Evolutionary conservation across 2,329 filamentous ascomycete species (phyloP), one percentile per base, ranked within the genome.

Genomic region (Domatiomyces catenatus): DNA sequence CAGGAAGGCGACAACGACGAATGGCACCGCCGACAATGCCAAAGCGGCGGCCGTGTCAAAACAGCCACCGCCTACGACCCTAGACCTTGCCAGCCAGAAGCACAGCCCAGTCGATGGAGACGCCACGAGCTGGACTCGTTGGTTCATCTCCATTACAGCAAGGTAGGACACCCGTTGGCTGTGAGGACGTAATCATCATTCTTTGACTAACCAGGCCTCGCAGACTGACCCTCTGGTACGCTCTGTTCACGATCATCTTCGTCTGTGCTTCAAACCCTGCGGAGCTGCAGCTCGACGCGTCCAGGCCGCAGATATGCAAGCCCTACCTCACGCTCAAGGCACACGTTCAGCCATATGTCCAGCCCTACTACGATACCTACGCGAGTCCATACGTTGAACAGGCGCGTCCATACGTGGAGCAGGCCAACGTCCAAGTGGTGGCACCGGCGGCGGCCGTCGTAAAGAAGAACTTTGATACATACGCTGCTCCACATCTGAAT

Each of bases 281-380:
- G 24, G 75, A 79, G 22, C 77, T 92, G 61, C 75, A 79, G 22
- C 77, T 92, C 61, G 76, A 79, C 60, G 77, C 83, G 22, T 69
- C 74, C 26, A 85, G 86, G 1, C 85, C 89, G 0, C 75, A 71
- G 56, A 77, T 96, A 54, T 98, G 92, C 76, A 82, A 82, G 62
- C 82, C 85, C 8, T 95, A 95, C 60, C 62, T 82, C 32, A 67
- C 75, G 75, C 83, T 70, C 68, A 80, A 69, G 59, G 80, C 71
- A 71, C 81, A 74, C 51, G 71, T 89, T 53, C 69, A 79, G 22
- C 92, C 92, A 2, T 83, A 90, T 65, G 62, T 93, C 28, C 75
- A 82, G 59, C 90, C 89, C 2, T 94, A 93, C 68, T 96, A 95
- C 67, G 72, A 90, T 58, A 67, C 77, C 52, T 94, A 95, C 62